Conservation (phyloP, 345 rosid species). For the Eucalyptus curtisii region DNA sequence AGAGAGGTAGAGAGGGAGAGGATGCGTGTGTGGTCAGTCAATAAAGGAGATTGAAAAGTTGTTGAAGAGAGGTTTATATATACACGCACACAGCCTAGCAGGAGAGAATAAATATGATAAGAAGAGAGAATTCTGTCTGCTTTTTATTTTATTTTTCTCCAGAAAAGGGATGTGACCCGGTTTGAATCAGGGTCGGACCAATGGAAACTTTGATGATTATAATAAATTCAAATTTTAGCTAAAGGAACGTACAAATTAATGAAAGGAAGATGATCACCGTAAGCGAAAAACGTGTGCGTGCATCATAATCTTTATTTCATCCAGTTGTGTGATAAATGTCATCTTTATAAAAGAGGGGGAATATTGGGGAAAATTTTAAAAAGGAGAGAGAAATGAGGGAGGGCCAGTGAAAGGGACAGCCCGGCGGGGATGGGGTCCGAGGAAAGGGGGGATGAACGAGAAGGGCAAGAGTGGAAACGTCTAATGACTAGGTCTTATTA, state of each 20-base stretch:
- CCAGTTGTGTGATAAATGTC: neutral
- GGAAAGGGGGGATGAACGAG: neutral
- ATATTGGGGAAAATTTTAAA: neutral
- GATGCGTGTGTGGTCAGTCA: neutral
- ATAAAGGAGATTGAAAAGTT: neutral
- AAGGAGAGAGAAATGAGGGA: neutral
- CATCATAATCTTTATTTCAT: neutral
- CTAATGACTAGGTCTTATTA: neutral
- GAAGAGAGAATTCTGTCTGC: neutral
- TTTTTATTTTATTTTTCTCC: neutral
- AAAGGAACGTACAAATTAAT: neutral
- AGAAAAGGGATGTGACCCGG: neutral
- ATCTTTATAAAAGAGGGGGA: neutral
- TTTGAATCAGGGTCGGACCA: neutral
- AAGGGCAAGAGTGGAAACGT: neutral
- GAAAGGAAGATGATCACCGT: neutral
- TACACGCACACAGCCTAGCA: neutral
- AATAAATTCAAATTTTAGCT: neutral
- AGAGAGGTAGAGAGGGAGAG: neutral
- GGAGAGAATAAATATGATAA: neutral
- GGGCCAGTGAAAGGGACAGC: neutral
- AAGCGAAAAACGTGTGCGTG: neutral
- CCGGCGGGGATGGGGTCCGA: neutral
- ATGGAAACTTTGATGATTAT: neutral
- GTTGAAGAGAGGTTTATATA: neutral